Evolutionary conservation across 2,329 filamentous ascomycete genomes (phyloP).

Genomic region (Hypoxylon rubiginosum): DNA sequence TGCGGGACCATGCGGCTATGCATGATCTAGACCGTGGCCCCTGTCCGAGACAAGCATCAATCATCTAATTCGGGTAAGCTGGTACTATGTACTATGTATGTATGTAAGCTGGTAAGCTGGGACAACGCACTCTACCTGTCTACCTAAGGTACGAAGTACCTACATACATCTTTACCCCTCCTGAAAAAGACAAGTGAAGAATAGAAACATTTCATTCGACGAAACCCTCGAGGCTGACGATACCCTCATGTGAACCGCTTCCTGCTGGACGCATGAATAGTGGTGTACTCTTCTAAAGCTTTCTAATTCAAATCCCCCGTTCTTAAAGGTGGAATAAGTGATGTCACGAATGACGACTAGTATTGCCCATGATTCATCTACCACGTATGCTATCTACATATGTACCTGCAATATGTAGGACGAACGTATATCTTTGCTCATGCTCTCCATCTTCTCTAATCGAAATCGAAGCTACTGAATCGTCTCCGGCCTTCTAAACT

Average conservation of each 20-base stretch:
- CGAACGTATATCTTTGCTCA: neutral
- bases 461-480: neutral
- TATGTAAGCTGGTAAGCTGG: conserved; percentile 15
- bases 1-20: conserved; percentile 36
- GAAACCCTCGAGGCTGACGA: neutral
- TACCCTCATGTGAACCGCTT: neutral
- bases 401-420: neutral
- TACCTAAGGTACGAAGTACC: too few species aligned
- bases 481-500: neutral
- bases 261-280: neutral
- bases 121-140: neutral
- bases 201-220: neutral
- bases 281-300: neutral
- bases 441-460: neutral
- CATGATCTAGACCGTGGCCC: conserved; percentile 38
- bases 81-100: too few species aligned
- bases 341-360: conserved; percentile 4
- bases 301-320: neutral
- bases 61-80: conserved; percentile 25
- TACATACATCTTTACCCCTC: neutral
- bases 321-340: neutral
- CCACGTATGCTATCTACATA: neutral
- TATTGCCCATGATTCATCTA: neutral
- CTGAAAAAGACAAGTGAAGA: neutral
- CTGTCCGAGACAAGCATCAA: conserved; percentile 21